Conservation (phyloP, 352 stramenopile genomes). For the Globisporangium recalcitrans region DNA sequence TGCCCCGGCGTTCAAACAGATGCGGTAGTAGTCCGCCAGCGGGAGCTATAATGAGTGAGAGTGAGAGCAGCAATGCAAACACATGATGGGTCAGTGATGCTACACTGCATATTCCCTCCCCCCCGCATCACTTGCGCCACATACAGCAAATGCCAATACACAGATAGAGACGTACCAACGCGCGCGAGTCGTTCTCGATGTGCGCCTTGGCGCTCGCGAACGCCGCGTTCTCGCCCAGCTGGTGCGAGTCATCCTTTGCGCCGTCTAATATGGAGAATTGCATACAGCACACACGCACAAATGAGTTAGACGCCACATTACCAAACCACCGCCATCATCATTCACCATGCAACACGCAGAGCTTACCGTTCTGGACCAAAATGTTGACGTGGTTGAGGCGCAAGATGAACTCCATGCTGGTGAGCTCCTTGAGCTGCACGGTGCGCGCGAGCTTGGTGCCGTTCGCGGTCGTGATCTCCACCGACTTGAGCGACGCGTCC, state of each 20-base stretch:
- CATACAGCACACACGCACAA: background rate
- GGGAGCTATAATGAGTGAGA: slow-evolving; percentile 52
- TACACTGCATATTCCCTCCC: background rate
- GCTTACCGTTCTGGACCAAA: slow-evolving; percentile 40
- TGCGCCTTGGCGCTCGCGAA: slow-evolving; percentile 65
- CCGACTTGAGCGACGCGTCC: slow-evolving; percentile 53
- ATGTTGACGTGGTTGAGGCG: slow-evolving; percentile 66
- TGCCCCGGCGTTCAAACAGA: slow-evolving; percentile 63
- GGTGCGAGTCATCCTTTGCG: slow-evolving; percentile 24
- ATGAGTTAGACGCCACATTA: background rate
- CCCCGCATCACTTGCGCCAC: background rate
- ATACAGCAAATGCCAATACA: background rate
- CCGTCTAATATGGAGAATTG: slow-evolving; percentile 15
- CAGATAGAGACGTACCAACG: slow-evolving; percentile 30
- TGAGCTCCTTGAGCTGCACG: slow-evolving; percentile 55
- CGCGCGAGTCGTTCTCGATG: slow-evolving; percentile 52
- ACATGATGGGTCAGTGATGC: background rate
- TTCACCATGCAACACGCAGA: background rate
- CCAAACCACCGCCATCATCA: background rate
- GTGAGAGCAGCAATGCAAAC: background rate
- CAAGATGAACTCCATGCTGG: slow-evolving; percentile 61
- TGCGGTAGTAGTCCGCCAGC: slow-evolving; percentile 61
- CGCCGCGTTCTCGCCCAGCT: slow-evolving; percentile 38
- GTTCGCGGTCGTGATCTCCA: slow-evolving; percentile 62
- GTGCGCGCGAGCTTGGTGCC: slow-evolving; percentile 65